These are phyloP conservation scores for Coffea humblotiana DNA, from an alignment of 305 asterid species.

Conservation along the genomic window DNA sequence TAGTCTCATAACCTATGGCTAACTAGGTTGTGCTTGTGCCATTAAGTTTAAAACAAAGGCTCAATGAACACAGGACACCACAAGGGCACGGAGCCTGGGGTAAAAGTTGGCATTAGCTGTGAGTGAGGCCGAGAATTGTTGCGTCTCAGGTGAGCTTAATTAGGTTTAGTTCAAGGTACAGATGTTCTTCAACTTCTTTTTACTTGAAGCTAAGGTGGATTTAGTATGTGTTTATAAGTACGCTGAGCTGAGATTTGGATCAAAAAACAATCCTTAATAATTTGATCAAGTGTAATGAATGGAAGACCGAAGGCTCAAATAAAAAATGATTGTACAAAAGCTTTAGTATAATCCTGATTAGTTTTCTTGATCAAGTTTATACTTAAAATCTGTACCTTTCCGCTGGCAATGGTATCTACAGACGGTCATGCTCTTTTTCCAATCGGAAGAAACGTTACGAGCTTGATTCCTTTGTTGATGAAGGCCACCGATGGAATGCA, in stretches of 20 bases:
- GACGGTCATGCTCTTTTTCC: not conserved
- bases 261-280: not conserved
- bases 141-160: not conserved
- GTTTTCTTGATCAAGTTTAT: not conserved
- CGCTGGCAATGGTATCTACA: not conserved
- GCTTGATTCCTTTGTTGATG: not conserved
- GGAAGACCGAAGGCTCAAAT: not conserved
- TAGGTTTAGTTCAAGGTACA: not conserved
- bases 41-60: not conserved
- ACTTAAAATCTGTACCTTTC: not conserved
- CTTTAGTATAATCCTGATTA: not conserved
- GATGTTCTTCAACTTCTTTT: not conserved
- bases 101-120: not conserved
- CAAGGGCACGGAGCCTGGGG: not conserved
- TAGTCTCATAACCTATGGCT: not conserved
- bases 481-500: not conserved
- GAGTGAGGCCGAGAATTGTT: not conserved
- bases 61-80: not conserved
- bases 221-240: not conserved
- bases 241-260: not conserved
- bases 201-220: not conserved
- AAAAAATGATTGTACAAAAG: not conserved
- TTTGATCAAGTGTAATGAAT: not conserved
- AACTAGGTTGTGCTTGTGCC: not conserved
- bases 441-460: not conserved